Conservation (phyloP, 371 early-diverging fungal species). For the Mortierella sp. region DNA sequence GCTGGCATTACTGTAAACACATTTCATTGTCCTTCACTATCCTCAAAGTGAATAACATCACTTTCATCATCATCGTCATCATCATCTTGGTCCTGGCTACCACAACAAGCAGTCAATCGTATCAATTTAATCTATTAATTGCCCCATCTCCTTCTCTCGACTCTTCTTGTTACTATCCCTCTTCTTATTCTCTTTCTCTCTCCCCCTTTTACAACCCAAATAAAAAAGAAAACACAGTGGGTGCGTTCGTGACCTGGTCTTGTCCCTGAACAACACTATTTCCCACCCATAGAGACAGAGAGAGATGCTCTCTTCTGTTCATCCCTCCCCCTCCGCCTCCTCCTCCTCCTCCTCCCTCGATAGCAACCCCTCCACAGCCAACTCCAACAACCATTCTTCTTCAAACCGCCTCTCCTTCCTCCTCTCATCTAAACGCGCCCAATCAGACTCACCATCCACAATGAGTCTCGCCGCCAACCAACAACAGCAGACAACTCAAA, state of each 20-base stretch:
- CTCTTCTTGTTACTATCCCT: background rate
- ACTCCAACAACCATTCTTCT: background rate
- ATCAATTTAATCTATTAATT: no score
- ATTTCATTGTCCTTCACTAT: no score
- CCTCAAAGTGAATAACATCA: no score
- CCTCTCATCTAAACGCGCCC: slow-evolving; percentile 21
- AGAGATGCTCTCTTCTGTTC: slow-evolving; percentile 23
- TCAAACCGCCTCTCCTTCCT: slow-evolving; percentile 25
- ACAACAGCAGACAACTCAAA: slow-evolving; percentile 8
- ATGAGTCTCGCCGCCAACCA: slow-evolving; percentile 25
- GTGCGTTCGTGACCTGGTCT: slow-evolving; percentile 1
- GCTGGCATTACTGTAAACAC: no score
- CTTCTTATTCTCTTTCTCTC: background rate
- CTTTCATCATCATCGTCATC: no score
- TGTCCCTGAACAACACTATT: slow-evolving; percentile 2
- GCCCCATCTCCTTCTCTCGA: background rate
- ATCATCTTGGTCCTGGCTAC: no score
- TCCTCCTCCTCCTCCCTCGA: background rate
- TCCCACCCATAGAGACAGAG: background rate
- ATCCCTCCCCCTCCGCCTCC: background rate
- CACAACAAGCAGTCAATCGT: no score
- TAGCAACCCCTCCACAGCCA: background rate
- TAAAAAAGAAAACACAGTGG: slow-evolving; percentile 7
- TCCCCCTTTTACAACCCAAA: background rate
- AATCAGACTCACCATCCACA: slow-evolving; percentile 10